Evolutionary conservation across 108 stramenopile species (phyloP), one percentile per base, ranked within the genome.

Genomic region (Nitzschia inconspicua): DNA sequence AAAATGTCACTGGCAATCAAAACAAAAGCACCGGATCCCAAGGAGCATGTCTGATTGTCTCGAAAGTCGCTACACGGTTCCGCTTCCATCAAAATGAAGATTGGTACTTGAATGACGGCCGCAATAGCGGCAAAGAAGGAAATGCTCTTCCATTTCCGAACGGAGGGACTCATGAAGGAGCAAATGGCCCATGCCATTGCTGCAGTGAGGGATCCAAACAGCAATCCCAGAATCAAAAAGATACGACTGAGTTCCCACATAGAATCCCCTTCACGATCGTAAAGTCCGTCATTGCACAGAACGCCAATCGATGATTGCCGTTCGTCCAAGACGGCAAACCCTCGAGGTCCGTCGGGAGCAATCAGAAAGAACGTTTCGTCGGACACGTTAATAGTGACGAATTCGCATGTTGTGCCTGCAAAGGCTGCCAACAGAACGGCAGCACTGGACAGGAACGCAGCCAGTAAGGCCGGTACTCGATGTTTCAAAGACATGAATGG

Each of bases 41-140:
- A 26, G 13, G 19, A 14, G 41, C 76, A 77, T 20, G 16, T 47
- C 50, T 56, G 55, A 10, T 25, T 23, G 13, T 60, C 50, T 26
- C 31, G 1, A 23, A 46, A 40, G n/a, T 27, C 53, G 0, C 39
- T 3, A 40, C 76, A 77, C 0, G 76, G 76, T 3, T 41, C 27
- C 18, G 76, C 55, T 36, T 66, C 68, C 20, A 77, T 58, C 4
- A 58, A 10, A 20, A 54, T 35, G 54, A 70, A 70, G 46, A 77
- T 48, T 10, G 69, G 76, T 19, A 69, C 51, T 23, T 69, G 58
- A 14, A 70, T 26, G 1, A 71, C 53, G 7, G 76, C 76, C 20
- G 69, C 52, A 1, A 70, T 18, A 6, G 67, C 68, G 25, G 54
- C 31, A 27, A 66, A 23, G 0, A 70, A 7, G 20, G 65, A 66